phyloP scores from a whole-genome alignment of 176 grass and related monocot species.

The Rhynchospora pubera region DNA sequence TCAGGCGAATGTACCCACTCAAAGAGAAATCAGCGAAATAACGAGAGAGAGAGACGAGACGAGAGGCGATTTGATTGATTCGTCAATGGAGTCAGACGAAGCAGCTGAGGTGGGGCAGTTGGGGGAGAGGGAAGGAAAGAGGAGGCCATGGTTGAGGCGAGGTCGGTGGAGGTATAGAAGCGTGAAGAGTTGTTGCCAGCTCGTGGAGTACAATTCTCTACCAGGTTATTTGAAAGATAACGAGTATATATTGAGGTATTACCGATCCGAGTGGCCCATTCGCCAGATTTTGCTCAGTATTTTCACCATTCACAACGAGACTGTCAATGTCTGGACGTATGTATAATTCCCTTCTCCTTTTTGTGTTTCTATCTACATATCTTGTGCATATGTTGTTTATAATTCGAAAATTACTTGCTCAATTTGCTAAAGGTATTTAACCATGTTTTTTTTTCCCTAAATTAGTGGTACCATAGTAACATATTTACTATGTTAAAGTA shows the following conservation, averaged over 20 bases:
- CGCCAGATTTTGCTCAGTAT: constrained; percentile 71
- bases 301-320: constrained; percentile 97
- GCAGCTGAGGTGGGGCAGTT: neutral
- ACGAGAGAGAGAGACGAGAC: neutral
- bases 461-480: too few species aligned
- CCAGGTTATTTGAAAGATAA: constrained; percentile 79
- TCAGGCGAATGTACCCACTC: neutral
- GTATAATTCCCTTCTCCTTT: neutral
- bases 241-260: constrained; percentile 77
- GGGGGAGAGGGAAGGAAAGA: constrained; percentile 9
- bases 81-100: neutral
- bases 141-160: neutral
- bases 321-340: constrained; percentile 90
- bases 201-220: constrained; percentile 73
- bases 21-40: neutral
- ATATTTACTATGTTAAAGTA: too few species aligned
- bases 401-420: too few species aligned
- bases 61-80: neutral
- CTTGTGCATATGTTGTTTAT: neutral
- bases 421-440: neutral
- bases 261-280: constrained; percentile 83
- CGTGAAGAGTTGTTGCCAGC: constrained; percentile 36
- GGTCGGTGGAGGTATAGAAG: constrained; percentile 2
- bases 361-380: neutral
- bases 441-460: neutral